phyloP scores from a whole-genome alignment of 495 filamentous ascomycete species.

The Talaromyces wortmannii region DNA sequence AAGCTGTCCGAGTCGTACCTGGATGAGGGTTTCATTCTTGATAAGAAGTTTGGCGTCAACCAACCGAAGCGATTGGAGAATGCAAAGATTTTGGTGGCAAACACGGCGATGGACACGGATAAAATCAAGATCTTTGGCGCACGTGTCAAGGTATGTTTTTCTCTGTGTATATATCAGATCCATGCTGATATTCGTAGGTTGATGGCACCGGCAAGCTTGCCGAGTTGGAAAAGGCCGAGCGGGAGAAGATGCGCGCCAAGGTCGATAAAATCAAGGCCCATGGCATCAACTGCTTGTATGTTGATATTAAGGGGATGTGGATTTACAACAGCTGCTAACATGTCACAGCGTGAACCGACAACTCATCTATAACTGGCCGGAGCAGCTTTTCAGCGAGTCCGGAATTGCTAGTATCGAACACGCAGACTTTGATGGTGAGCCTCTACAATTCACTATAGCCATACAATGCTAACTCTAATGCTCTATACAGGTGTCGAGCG shows the following conservation, averaged over 20 bases:
- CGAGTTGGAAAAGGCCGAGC: constrained; percentile 94
- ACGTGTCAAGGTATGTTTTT: constrained; percentile 66
- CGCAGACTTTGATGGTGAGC: constrained; percentile 84
- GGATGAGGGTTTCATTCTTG: constrained; percentile 95
- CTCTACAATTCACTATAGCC: background rate
- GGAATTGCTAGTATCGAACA: constrained; percentile 98
- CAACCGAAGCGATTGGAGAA: constrained; percentile 96
- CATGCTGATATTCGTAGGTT: constrained; percentile 7
- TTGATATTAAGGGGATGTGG: background rate
- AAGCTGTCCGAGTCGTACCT: constrained; percentile 96
- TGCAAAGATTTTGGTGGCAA: constrained; percentile 94
- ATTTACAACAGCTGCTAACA: background rate
- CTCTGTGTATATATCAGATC: background rate
- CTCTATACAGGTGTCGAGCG: constrained; percentile 64
- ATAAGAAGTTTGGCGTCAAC: constrained; percentile 98
- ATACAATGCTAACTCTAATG: background rate
- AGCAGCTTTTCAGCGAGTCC: constrained; percentile 95
- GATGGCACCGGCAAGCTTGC: constrained; percentile 92
- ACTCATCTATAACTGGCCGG: constrained; percentile 99
- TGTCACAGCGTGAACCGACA: constrained; percentile 72
- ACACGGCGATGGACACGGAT: constrained; percentile 98
- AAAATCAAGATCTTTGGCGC: constrained; percentile 99
- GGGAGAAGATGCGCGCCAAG: constrained; percentile 98
- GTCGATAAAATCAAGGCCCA: constrained; percentile 98
- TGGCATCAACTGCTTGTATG: constrained; percentile 90